These are phyloP conservation scores for Eustoma russellianum DNA, from an alignment of 257 asterid genomes.

Conservation along the genomic window DNA sequence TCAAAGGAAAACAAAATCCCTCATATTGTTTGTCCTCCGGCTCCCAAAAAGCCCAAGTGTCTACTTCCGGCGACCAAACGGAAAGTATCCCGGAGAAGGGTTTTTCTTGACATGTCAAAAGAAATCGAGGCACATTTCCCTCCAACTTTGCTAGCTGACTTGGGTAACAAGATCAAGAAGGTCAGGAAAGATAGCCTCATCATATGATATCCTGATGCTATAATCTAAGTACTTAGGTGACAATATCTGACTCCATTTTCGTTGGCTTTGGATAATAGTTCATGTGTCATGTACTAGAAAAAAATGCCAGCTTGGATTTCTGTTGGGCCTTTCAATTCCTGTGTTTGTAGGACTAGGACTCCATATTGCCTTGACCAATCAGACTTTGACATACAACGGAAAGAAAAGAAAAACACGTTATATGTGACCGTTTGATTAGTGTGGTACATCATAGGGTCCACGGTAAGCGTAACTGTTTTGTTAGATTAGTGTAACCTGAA, in stretches of 20 bases:
- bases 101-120: slow-evolving; percentile 40
- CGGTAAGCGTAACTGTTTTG: no score
- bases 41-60: slow-evolving; percentile 56
- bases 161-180: slow-evolving; percentile 51
- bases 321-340: no score
- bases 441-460: no score
- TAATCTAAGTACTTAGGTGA: not conserved
- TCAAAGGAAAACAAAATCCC: slow-evolving; percentile 21
- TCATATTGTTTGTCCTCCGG: slow-evolving; percentile 37
- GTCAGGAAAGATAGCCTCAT: slow-evolving; percentile 24
- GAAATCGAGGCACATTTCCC: slow-evolving; percentile 50
- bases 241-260: not conserved
- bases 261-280: no score
- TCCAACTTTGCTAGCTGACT: slow-evolving; percentile 28
- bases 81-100: slow-evolving; percentile 21
- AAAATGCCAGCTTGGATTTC: no score
- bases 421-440: no score
- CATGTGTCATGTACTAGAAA: no score
- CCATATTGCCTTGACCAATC: no score
- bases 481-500: no score
- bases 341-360: no score
- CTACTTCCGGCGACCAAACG: slow-evolving; percentile 26
- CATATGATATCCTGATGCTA: not conserved
- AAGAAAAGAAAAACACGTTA: no score
- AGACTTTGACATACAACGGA: no score